Evolutionary conservation across 169 alveolate genomes (phyloP).

Genomic region (Eimeria sp.): DNA sequence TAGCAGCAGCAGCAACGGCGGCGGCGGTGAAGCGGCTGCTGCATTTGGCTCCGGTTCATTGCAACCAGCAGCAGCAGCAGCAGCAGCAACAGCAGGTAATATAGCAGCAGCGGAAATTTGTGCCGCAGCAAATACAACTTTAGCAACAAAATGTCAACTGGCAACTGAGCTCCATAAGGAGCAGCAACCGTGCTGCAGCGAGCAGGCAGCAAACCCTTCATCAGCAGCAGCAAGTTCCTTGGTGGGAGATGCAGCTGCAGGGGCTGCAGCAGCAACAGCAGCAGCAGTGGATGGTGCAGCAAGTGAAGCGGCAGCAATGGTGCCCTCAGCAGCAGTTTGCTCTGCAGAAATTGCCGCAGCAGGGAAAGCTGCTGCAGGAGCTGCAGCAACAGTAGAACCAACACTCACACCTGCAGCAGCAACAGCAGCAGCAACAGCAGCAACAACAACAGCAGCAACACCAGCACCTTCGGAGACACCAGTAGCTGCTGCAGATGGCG

Average conservation of each 20-base stretch:
- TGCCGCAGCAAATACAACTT: background rate
- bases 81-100: background rate
- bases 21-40: conserved; percentile 43
- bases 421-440: background rate
- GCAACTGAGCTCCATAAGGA: background rate
- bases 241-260: background rate
- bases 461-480: background rate
- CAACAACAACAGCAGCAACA: background rate
- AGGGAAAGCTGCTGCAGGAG: background rate
- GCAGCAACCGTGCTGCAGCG: background rate
- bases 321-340: background rate
- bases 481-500: background rate
- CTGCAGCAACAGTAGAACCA: background rate
- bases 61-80: conserved; percentile 27
- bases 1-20: conserved; percentile 17
- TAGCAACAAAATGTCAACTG: background rate
- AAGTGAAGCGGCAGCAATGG: background rate
- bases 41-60: background rate
- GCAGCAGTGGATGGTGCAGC: background rate
- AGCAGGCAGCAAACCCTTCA: background rate
- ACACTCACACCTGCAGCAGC: background rate
- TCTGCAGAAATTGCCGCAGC: background rate
- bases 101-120: background rate
- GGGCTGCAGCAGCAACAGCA: background rate
- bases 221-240: background rate